A percentile compares a stretch with the other conserved stretches of the same genome.
These are phyloP conservation scores for Salvia hispanica DNA, from an alignment of 257 asterid genomes.

Conservation along the genomic window DNA sequence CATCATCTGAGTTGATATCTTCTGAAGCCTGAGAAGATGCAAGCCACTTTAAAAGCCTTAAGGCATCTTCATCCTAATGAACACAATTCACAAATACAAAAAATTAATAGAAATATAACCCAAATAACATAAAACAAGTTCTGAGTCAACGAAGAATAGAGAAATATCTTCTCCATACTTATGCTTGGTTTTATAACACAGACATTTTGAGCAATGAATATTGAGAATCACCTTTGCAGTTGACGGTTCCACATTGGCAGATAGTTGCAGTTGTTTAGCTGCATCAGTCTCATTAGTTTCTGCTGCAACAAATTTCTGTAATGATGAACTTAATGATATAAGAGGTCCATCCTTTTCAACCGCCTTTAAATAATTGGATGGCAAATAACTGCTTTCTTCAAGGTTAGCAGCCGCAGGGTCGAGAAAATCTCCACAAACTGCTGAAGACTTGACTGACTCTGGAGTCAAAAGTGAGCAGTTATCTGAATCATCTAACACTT, in stretches of 20 bases:
- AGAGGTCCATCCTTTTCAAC: constrained; percentile 40
- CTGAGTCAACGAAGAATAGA: not conserved
- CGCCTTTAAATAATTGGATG: constrained; percentile 42
- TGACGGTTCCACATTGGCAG: constrained; percentile 41
- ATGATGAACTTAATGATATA: constrained; percentile 38
- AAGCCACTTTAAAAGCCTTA: constrained; percentile 90
- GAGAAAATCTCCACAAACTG: constrained; percentile 38
- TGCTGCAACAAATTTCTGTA: constrained; percentile 43
- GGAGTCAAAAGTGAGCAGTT: constrained; percentile 41
- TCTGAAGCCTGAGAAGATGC: constrained; percentile 98
- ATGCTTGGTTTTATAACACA: not conserved
- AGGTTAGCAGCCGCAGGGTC: constrained; percentile 38
- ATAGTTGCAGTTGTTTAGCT: constrained; percentile 42
- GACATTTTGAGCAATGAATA: not conserved
- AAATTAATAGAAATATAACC: constrained; percentile 4
- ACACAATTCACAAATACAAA: constrained; percentile 26
- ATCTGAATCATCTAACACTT: constrained; percentile 43
- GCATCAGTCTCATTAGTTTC: constrained; percentile 41
- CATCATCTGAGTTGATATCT: constrained; percentile 97
- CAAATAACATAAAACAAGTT: constrained; percentile 12
- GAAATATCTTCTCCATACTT: not conserved
- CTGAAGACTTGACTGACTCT: constrained; percentile 40
- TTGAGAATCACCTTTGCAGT: constrained; percentile 57
- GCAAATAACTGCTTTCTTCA: constrained; percentile 37
- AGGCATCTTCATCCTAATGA: constrained; percentile 76